Base-by-base conservation (phyloP, 306 rosid species). In the Pterocarpus santalinus region DNA sequence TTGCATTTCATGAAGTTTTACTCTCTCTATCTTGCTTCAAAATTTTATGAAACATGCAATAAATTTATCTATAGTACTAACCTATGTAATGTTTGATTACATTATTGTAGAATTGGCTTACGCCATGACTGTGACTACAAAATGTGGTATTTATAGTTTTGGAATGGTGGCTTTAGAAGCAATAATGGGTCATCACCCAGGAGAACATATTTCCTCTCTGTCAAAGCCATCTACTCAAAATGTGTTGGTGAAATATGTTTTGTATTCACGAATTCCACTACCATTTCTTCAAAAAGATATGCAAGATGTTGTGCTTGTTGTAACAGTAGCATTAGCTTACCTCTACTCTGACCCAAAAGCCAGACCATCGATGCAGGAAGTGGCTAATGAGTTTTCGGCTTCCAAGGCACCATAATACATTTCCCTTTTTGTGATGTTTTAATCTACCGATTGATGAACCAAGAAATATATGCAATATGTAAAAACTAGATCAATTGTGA, bases 121-220 rank as follows among this genome's bases (percentile, higher is more conserved):
- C 69, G 74, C 65, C 10, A n/a, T 81, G 55, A 53, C 9, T 2
- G 69, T 75, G 71, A 73, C 64, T 1, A 67, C 72, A 38, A 80
- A 72, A 63, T 80, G 80, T 38, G 84, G 73, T 73, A 69, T 78
- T 2, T 78, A 68, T 43, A 78, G 75, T 8, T 78, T 68, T 78
- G 82, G 82, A 78, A 69, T 78, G 8, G 70, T 81, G 61, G 63
- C 47, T 4, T 46, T 81, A 8, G 85, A 81, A 74, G 56, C 55
- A 46, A 43, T 81, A 28, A 81, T 67, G 80, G 81, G 85, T 13
- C 47, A 2, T 11, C 76, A 74, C 57, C 85, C 82, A 43, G 28
- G 41, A 58, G 77, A 79, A 17, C 12, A 69, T 15, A 11, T 79
- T 58, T 43, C 43, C 36, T 22, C 41, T 28, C 47, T 79, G 33